These are phyloP conservation scores for Dothistroma pini DNA, from an alignment of 2,329 filamentous ascomycete species.

Conservation along the genomic window DNA sequence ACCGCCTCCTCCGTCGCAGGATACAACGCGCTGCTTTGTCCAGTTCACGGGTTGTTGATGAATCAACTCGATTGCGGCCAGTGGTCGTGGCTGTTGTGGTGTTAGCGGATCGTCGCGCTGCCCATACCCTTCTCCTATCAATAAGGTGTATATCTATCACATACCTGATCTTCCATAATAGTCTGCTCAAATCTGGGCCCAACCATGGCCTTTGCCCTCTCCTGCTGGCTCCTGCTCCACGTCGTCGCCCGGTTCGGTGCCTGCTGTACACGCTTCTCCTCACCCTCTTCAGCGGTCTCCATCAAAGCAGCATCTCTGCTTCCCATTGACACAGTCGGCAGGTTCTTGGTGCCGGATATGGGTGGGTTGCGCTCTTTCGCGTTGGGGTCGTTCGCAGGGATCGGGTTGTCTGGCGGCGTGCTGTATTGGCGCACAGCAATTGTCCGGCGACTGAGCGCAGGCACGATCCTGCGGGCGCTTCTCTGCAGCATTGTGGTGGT, in stretches of 20 bases:
- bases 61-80: conserved; percentile 89
- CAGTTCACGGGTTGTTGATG: conserved; percentile 94
- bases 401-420: conserved; percentile 36
- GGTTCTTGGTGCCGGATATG: conserved; percentile 60
- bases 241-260: conserved; percentile 78
- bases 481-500: conserved; percentile 26
- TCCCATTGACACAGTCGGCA: conserved; percentile 50
- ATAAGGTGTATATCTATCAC: background rate
- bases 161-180: conserved; percentile 84
- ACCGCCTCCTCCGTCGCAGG: conserved; percentile 89
- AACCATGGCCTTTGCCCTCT: conserved; percentile 78
- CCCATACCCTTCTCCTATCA: background rate
- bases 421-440: conserved; percentile 16
- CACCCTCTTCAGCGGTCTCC: conserved; percentile 54
- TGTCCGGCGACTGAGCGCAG: conserved; percentile 20
- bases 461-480: conserved; percentile 26
- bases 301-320: conserved; percentile 52
- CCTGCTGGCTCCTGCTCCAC: conserved; percentile 84
- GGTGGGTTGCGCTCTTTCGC: conserved; percentile 41
- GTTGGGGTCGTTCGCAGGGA: conserved; percentile 64
- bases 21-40: conserved; percentile 76
- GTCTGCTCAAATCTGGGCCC: conserved; percentile 97
- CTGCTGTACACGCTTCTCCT: conserved; percentile 62
- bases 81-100: conserved; percentile 69
- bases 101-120: conserved; percentile 23